Base-by-base conservation (phyloP, 768 basidiomycete genomes). In the Tremella mesenterica region DNA sequence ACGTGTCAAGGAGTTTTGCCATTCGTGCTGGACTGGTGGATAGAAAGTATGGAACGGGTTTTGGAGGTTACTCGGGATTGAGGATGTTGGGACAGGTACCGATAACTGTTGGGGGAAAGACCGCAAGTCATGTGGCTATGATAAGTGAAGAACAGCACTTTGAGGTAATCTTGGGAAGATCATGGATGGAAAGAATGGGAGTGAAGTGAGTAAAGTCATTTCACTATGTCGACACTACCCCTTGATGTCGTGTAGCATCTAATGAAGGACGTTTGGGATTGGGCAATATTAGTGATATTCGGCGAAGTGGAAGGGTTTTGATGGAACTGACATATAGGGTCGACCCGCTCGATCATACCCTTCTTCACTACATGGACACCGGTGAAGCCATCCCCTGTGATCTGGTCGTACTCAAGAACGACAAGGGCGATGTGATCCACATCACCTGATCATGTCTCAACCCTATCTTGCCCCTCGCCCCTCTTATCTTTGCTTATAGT, bases 111-210 rank as follows among this genome's bases (percentile, higher is more conserved):
- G 76, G 75, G 6, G 45, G 50, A 8, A 67, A 69, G 56, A 74
- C 74, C 14, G 67, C 67, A 9, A 60, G 61, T 25, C 75, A 75
- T 53, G 65, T 81, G 0, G 91, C 96, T 8, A 91, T 87, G 73
- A 80, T 97, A 27, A 85, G 87, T 3, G 95, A 99, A 69, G 92
- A 95, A 70, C 83, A 85, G 0, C 90, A 96, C 66, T 97, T 97
- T 73, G 91, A 95, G 63, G 87, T 96, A 44, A 85, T 97, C 4
- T 80, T 97, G 5, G 92, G 92, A 1, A 79, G 92, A 23, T 83
- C 83, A 21, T 91, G 78, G 75, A 73, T 78, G 72, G 79, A 79
- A 65, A 73, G 72, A 56, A 78, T 88, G 60, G 85, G 85, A 66
- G 83, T 97, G 59, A 85, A 72, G 67, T 73, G 60, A 47, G 69